These are phyloP conservation scores for Colletotrichum lupini DNA, from an alignment of 2,329 filamentous ascomycete species.

Conservation along the genomic window DNA sequence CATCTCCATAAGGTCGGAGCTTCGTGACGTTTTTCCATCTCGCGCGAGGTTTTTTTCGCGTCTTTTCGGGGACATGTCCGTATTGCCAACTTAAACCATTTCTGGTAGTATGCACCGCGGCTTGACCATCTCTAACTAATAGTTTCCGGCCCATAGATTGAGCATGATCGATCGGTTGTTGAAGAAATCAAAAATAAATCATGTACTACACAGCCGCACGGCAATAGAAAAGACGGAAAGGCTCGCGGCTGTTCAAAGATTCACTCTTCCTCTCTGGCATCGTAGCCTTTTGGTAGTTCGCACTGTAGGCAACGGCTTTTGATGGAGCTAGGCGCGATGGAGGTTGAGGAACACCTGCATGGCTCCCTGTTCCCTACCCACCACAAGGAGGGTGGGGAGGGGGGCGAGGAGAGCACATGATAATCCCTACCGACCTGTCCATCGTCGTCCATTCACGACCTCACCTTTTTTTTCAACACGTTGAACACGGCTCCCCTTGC, in stretches of 20 bases:
- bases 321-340: slow-evolving; percentile 1
- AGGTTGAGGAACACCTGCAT: slow-evolving; percentile 10
- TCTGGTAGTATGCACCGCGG: background rate
- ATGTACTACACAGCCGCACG: background rate
- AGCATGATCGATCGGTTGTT: background rate
- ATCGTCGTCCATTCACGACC: slow-evolving; percentile 7
- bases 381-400: background rate
- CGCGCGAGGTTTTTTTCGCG: background rate
- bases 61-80: background rate
- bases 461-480: background rate
- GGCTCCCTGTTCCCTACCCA: background rate
- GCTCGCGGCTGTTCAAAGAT: background rate
- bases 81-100: background rate
- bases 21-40: no score
- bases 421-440: background rate
- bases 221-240: background rate
- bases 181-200: background rate
- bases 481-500: background rate
- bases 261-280: background rate
- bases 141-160: background rate
- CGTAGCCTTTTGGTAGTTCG: background rate
- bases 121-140: background rate
- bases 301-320: slow-evolving; percentile 18
- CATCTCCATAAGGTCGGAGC: no score
- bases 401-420: background rate